Evolutionary conservation across 2,329 filamentous ascomycete species (phyloP), one percentile per base, ranked within the genome.

Genomic region (Talaromyces amestolkiae): DNA sequence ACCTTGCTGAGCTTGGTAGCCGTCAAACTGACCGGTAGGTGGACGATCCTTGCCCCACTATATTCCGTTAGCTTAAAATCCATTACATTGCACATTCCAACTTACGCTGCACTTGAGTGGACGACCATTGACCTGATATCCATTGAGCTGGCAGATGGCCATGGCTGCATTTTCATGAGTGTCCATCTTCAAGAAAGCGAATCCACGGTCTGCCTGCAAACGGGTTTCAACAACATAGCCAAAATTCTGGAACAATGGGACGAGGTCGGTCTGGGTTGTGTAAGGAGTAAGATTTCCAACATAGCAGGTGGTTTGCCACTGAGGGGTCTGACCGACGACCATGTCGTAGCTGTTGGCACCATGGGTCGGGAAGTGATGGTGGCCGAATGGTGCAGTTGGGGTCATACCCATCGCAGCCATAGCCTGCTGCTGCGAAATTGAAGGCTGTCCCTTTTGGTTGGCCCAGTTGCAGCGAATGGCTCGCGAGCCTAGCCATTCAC

Each of bases 401-500:
- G 94, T 97, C 90, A 99, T 93, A 76, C 95, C 95, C 92, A 98
- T 97, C 66, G 93, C 91, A 68, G 90, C 90, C 92, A 99, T 95
- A 43, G 93, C 92, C 80, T 96, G 92, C 81, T 98, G 95, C 82
- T 99, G 94, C 58, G 93, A 93, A 79, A 98, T 97, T 1, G 95
- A 98, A 65, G 95, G 95, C 76, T 99, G 95, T n/a, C 95, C 95
- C 84, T 99, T 99, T 77, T 99, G 95, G 83, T 99, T 99, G 67
- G 95, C 95, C 95, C 95, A 99, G 84, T 99, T 99, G 86, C 94
- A 98, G 72, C 95, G 93, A 76, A 99, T 99, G 47, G 95, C 95
- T 70, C 95, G 91, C 73, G 95, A 98, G 63, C 95, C 95, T 61
- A 99, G 89, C 95, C 95, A 99, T 82, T 99, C 95, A 68, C 95